Base-by-base conservation (phyloP, 176 grass and related monocot species). In the Oryza brachyantha region DNA sequence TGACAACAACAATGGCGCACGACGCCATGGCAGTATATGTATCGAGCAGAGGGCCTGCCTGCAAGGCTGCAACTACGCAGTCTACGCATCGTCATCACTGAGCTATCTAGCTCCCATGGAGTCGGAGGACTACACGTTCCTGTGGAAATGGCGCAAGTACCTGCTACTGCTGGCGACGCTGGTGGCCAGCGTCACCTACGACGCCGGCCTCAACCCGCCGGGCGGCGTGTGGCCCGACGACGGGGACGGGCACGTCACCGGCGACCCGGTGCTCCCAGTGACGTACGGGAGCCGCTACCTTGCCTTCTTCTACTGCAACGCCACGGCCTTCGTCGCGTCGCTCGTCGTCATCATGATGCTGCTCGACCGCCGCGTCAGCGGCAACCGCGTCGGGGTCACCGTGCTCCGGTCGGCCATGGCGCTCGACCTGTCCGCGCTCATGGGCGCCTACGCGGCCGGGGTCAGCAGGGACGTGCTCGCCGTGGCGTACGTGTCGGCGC, bases 141-240 rank as follows among this genome's bases (percentile, higher is more conserved):
- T 76, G 34, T 76, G 73, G 54, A 65, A 74, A 7, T 73, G 73
- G 84, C 84, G 84, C 62, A 79, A 55, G 32, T 66, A 70, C 70
- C 54, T 87, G 62, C 79, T 87, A 27, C 64, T 87, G 7, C 79
- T 86, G 22, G 77, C 84, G 4, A 72, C 65, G 16, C 68, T 81
- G 43, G 84, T 74, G 3, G 84, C 84, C 16, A 58, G 68, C 19
- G 54, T 74, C 7, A 81, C 84, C 43, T 86, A 86, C 72, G 25
- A 38, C 9, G 27, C 41, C 41, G 84, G 84, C 29, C 77, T 86
- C 9, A 81, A 43, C 42, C 84, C 76, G n/a, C 84, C 84, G 3
- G 76, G 84, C 26, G 84, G 84, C 70, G 48, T 80, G 4, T 74
- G 68, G 84, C 78, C 73, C 13, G 24, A 68, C 21, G 84, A 86